Percentiles rank a stretch among this genome's conserved stretches.
Evolutionary conservation across 2,329 filamentous ascomycete genomes (phyloP).

Genomic region (Penicillium sp.): DNA sequence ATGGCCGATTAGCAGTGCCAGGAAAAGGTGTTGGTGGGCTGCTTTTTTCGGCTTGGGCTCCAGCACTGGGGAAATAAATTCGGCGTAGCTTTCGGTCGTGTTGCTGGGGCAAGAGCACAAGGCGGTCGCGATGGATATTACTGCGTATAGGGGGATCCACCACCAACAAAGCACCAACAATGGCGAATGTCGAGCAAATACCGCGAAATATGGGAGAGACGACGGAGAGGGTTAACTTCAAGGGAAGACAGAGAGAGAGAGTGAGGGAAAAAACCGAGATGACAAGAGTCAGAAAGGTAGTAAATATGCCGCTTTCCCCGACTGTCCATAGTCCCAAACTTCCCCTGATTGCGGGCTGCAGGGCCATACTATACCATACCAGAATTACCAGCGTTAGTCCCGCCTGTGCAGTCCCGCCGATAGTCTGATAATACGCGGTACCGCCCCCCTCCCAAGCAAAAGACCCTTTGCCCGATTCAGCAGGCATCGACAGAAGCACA

Average conservation of each 20-base stretch:
- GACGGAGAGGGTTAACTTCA: too few species aligned
- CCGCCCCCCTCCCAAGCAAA: conserved; percentile 5
- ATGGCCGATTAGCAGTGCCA: conserved; percentile 19
- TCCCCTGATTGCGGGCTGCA: conserved; percentile 23
- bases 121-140: conserved; percentile 29
- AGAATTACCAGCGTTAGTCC: conserved; percentile 1
- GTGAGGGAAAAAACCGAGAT: conserved; percentile 11
- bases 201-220: background rate
- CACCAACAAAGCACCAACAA: conserved; percentile 19
- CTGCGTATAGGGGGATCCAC: conserved; percentile 21
- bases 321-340: conserved; percentile 11
- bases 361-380: conserved; percentile 17
- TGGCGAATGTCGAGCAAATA: background rate
- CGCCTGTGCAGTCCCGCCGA: background rate
- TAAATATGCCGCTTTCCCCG: conserved; percentile 14
- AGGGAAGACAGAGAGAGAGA: background rate
- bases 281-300: conserved; percentile 5
- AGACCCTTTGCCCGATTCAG: conserved; percentile 7
- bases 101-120: conserved; percentile 33
- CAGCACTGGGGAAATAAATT: conserved; percentile 27
- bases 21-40: conserved; percentile 9
- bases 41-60: conserved; percentile 14
- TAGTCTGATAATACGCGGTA: conserved; percentile 17
- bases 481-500: conserved; percentile 22
- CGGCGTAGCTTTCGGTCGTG: conserved; percentile 26